Evolutionary conservation across 139 green algal genomes (phyloP).

Genomic region (Eudorina sp.): DNA sequence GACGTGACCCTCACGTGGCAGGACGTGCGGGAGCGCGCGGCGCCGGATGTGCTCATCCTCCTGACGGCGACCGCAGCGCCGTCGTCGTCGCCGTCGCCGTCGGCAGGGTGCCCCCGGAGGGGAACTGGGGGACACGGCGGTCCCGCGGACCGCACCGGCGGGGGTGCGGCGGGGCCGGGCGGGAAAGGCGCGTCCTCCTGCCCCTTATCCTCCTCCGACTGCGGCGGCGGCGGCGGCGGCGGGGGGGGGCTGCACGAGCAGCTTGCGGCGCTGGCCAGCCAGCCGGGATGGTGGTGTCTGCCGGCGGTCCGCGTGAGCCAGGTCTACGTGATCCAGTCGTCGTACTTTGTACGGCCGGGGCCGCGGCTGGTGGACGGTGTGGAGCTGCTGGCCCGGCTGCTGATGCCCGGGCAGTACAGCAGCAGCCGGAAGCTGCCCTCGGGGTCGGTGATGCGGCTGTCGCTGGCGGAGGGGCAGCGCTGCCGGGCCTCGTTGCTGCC

Average conservation of each 20-base stretch:
- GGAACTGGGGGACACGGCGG: too few species aligned
- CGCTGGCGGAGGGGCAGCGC: conserved; percentile 81
- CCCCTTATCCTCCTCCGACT: too few species aligned
- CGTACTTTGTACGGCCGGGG: conserved; percentile 76
- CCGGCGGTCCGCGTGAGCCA: conserved; percentile 81
- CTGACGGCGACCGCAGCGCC: not conserved
- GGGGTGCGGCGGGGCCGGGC: too few species aligned
- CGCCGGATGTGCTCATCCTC: conserved; percentile 87
- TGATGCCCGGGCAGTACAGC: conserved; percentile 60
- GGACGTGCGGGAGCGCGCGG: conserved; percentile 51
- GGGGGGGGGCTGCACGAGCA: conserved; percentile 37
- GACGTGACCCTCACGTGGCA: conserved; percentile 60
- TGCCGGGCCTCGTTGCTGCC: conserved; percentile 82
- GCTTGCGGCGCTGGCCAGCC: conserved; percentile 74
- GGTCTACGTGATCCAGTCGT: conserved; percentile 84
- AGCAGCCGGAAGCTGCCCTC: conserved; percentile 12
- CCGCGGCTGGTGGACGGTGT: conserved; percentile 89
- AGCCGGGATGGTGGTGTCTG: conserved; percentile 91
- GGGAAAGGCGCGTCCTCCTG: too few species aligned
- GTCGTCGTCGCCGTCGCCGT: not conserved
- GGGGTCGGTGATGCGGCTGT: conserved; percentile 78
- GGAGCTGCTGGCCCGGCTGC: conserved; percentile 84
- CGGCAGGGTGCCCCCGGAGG: too few species aligned
- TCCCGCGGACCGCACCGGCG: too few species aligned
- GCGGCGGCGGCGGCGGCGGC: too few species aligned